These are phyloP conservation scores for Paraphaeosphaeria minitans DNA, from an alignment of 2,329 filamentous ascomycete genomes.

Conservation along the genomic window DNA sequence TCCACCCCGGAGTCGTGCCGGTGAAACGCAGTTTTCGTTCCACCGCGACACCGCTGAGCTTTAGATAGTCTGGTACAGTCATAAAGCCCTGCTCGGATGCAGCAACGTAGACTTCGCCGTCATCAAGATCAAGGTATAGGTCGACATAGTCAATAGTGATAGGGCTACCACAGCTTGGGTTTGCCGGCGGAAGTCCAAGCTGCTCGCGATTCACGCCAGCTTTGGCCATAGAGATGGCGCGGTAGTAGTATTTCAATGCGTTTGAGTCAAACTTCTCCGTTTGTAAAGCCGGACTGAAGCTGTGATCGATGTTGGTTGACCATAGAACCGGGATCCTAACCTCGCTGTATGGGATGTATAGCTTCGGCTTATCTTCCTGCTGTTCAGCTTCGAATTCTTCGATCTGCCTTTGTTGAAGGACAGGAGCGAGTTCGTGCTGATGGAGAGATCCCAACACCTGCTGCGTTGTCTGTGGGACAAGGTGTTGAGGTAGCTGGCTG, in stretches of 20 bases:
- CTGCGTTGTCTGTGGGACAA: background rate
- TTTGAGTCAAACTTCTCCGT: background rate
- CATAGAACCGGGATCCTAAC: slow-evolving; percentile 23
- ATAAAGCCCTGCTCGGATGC: slow-evolving; percentile 23
- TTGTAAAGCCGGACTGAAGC: background rate
- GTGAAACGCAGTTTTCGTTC: slow-evolving; percentile 25
- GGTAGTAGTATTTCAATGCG: slow-evolving; percentile 5
- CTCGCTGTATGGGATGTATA: slow-evolving; percentile 14
- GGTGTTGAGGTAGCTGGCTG: background rate
- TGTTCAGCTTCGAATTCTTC: background rate
- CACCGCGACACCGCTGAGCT: slow-evolving; percentile 20
- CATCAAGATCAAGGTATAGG: slow-evolving; percentile 21
- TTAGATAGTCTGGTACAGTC: slow-evolving; percentile 20
- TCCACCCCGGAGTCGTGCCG: slow-evolving; percentile 24
- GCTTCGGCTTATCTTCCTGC: background rate
- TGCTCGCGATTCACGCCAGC: slow-evolving; percentile 9
- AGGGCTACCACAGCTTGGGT: slow-evolving; percentile 2
- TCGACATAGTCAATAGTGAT: slow-evolving; percentile 22
- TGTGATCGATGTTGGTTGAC: slow-evolving; percentile 15
- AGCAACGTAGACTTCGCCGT: slow-evolving; percentile 22
- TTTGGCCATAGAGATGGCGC: slow-evolving; percentile 13
- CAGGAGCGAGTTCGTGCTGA: background rate
- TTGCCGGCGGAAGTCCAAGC: slow-evolving; percentile 16
- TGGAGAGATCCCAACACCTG: background rate
- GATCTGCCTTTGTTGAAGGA: background rate